phyloP scores from a whole-genome alignment of 75 land plant species.

The Larix kaempferi region DNA sequence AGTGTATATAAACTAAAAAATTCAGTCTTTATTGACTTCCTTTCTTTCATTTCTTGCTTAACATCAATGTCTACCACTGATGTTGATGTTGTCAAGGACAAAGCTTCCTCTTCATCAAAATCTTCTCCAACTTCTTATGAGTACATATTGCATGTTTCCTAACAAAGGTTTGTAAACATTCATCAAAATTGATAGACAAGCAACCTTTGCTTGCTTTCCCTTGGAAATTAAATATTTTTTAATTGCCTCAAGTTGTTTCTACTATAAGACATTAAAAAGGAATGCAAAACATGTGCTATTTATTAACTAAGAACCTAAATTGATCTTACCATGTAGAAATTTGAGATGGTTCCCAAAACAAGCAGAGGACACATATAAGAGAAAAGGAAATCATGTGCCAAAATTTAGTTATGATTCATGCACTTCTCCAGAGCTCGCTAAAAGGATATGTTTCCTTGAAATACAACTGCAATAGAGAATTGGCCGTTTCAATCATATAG shows the following conservation, averaged over 20 bases:
- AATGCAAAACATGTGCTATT: background rate
- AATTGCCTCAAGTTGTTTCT: background rate
- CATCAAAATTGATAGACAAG: background rate
- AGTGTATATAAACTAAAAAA: background rate
- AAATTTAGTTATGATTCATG: conserved; percentile 69
- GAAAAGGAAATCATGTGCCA: conserved; percentile 57
- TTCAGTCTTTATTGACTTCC: conserved; percentile 7
- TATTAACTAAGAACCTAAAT: background rate
- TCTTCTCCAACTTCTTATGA: conserved; percentile 36
- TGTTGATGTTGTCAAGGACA: conserved; percentile 21
- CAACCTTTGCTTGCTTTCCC: background rate
- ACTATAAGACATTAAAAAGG: background rate
- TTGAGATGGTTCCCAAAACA: conserved; percentile 75
- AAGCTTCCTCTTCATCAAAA: conserved; percentile 38
- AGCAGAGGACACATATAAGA: conserved; percentile 57
- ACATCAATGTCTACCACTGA: background rate
- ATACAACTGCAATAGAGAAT: conserved; percentile 43
- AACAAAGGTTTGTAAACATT: background rate
- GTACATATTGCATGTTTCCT: conserved; percentile 36
- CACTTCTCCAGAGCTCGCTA: conserved; percentile 58
- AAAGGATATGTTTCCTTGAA: conserved; percentile 57
- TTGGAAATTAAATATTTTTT: background rate
- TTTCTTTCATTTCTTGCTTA: conserved; percentile 15
- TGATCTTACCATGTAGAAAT: conserved; percentile 55
- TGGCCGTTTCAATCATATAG: too few relatives aligned